Evolutionary conservation across 768 basidiomycete species (phyloP), one percentile per base, ranked within the genome.

Genomic region (Rhizopogon vulgaris): DNA sequence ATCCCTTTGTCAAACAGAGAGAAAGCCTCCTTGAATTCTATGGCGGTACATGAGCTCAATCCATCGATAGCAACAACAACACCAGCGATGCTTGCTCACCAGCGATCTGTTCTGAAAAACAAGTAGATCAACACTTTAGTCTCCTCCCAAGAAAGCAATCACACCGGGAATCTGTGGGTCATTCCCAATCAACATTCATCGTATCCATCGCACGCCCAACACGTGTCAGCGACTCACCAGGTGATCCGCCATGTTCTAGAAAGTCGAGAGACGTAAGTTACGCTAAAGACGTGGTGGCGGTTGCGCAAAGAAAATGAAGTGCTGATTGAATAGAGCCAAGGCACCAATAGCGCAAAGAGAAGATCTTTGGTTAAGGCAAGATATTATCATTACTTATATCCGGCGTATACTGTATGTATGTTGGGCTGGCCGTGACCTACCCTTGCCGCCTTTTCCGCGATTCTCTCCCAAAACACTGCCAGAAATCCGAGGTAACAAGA

Each of bases 1-100:
- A 52, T 54, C 91, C 93, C 90, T 71, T 93, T 94, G 77, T 96
- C 93, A 70, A 98, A 97, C 18, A 98, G 80, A 53, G 94, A 92
- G 76, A 98, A 97, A 46, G 94, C 94, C 77, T 97, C 95, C 80
- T 95, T 97, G 83, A 94, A 97, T 72, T 95, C 93, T 90, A 66
- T 30, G 41, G 43, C 58, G n/a, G 18, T 15, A 25, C 40, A 38
- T 54, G 54, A 48, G 58, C 45, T 30, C 12, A 14, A 36, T 28
- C 30, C 41, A n/a, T 47, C 43, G 49, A 42, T 22, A 22, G 22
- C 39, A 18, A 22, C 32, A 45, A 25, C 12, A 12, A 32, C 32
- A 36, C 32, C 27, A 45, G 12, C 32, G 42, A 42, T 17, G 41
- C 54, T 38, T 14, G 71, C 83, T 41, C 64, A 91, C 92, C 92